Evolutionary conservation across 352 stramenopile genomes (phyloP).

Genomic region (Globisporangium nodosum): DNA sequence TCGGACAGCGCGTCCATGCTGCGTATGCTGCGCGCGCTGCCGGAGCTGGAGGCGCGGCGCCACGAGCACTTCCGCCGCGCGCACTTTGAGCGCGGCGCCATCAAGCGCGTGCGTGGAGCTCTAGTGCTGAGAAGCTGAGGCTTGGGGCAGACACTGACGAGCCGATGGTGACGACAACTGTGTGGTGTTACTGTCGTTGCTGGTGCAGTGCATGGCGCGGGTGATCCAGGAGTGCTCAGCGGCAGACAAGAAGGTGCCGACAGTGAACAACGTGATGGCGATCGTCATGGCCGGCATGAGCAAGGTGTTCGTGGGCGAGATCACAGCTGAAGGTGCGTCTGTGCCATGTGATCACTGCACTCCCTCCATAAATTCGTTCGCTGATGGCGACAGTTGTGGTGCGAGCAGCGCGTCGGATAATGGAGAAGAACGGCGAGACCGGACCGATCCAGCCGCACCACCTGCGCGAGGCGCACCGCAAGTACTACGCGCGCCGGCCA

Average conservation of each 20-base stretch:
- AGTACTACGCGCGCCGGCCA: constrained; percentile 79
- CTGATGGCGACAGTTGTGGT: neutral
- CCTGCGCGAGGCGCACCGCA: constrained; percentile 69
- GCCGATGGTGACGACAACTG: neutral
- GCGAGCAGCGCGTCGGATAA: constrained; percentile 58
- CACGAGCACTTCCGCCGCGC: constrained; percentile 82
- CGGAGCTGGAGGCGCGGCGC: constrained; percentile 53
- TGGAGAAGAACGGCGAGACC: constrained; percentile 72
- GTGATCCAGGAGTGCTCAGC: constrained; percentile 62
- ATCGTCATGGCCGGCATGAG: constrained; percentile 88
- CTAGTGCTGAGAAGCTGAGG: neutral
- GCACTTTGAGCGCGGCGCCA: constrained; percentile 76
- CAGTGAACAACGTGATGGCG: constrained; percentile 79
- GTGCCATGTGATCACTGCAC: neutral
- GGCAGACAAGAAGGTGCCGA: constrained; percentile 44
- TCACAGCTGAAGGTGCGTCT: constrained; percentile 63
- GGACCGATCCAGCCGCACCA: constrained; percentile 73
- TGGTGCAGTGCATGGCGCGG: constrained; percentile 60
- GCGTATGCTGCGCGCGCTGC: constrained; percentile 61
- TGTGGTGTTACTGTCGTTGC: neutral
- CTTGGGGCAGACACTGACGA: neutral
- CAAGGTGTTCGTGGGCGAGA: constrained; percentile 77
- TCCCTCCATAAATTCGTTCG: neutral
- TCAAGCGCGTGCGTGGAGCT: constrained; percentile 52
- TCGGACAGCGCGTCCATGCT: constrained; percentile 69